A percentile compares a stretch with the other conserved stretches of the same genome.
Conservation (phyloP, 225 moss, liverwort and hornwort genomes). For the Sphagnum contortum region DNA sequence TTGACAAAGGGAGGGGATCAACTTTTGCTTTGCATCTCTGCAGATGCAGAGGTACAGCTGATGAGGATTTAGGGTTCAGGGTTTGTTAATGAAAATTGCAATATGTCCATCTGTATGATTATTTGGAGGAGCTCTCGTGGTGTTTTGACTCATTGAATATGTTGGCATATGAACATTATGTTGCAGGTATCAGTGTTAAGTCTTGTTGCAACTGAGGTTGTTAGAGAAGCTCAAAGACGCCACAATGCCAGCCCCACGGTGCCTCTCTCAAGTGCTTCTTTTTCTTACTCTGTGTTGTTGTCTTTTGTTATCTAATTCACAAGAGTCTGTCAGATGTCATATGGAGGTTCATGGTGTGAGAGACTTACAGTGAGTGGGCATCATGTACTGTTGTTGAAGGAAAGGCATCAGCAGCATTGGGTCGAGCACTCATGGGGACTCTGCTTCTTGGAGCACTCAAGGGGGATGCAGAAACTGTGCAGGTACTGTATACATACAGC, state of each 20-base stretch:
- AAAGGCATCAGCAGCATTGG: constrained; percentile 92
- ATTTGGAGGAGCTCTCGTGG: neutral
- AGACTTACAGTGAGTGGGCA: neutral
- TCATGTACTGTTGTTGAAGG: constrained; percentile 22
- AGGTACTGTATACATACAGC: constrained; percentile 25
- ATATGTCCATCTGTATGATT: neutral
- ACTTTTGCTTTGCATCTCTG: constrained; percentile 45
- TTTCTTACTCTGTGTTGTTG: too few species aligned
- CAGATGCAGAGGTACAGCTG: constrained; percentile 33
- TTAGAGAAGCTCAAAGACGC: constrained; percentile 84
- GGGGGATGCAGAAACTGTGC: constrained; percentile 81
- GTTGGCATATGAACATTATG: neutral
- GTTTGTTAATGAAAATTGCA: neutral
- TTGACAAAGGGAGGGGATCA: constrained; percentile 23
- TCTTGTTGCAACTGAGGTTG: constrained; percentile 84
- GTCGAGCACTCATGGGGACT: constrained; percentile 84
- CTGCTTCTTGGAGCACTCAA: constrained; percentile 90
- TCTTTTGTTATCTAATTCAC: too few species aligned
- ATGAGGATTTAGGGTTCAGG: neutral
- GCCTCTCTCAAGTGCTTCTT: neutral
- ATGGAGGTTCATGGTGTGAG: too few species aligned
- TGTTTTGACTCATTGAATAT: neutral
- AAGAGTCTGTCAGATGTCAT: too few species aligned
- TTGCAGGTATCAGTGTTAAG: constrained; percentile 77
- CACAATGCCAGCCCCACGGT: constrained; percentile 86